phyloP scores from a whole-genome alignment of 345 rosid species.

The Raphanus raphanistrum region DNA sequence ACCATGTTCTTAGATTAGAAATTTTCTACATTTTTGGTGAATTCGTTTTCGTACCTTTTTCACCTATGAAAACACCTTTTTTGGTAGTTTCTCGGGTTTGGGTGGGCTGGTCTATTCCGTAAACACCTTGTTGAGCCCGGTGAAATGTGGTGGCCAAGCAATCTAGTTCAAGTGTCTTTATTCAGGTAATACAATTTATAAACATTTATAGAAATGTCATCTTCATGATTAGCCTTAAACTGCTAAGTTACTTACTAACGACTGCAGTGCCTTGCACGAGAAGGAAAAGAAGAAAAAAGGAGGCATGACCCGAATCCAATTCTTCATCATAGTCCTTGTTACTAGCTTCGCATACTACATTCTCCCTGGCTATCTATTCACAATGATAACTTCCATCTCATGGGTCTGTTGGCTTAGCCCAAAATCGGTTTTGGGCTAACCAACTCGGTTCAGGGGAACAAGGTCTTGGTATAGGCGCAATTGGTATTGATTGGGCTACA shows the following conservation, averaged over 20 bases:
- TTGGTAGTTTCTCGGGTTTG: constrained; percentile 67
- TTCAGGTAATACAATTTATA: constrained; percentile 51
- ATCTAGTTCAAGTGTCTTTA: constrained; percentile 75
- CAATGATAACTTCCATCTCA: constrained; percentile 54
- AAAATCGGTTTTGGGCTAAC: constrained; percentile 54
- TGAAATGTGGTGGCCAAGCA: constrained; percentile 90
- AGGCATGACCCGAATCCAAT: constrained; percentile 50
- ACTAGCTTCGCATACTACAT: constrained; percentile 68
- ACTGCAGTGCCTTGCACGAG: constrained; percentile 69
- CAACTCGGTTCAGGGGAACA: constrained; percentile 74
- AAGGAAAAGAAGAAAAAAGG: constrained; percentile 56
- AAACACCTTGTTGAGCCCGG: constrained; percentile 77
- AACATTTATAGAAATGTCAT: background rate
- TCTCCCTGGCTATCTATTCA: constrained; percentile 64
- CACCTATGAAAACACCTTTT: background rate
- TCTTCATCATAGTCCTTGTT: constrained; percentile 58
- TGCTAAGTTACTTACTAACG: background rate
- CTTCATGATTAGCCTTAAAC: background rate
- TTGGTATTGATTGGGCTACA: constrained; percentile 82
- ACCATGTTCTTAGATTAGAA: background rate
- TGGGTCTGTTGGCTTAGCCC: constrained; percentile 86
- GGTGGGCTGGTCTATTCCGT: constrained; percentile 84
- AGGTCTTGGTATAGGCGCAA: constrained; percentile 74
- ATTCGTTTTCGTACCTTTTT: background rate
- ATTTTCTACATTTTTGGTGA: background rate